Base-by-base conservation (phyloP, 192 early-diverging fungal species). In the Coemansia interrupta region DNA sequence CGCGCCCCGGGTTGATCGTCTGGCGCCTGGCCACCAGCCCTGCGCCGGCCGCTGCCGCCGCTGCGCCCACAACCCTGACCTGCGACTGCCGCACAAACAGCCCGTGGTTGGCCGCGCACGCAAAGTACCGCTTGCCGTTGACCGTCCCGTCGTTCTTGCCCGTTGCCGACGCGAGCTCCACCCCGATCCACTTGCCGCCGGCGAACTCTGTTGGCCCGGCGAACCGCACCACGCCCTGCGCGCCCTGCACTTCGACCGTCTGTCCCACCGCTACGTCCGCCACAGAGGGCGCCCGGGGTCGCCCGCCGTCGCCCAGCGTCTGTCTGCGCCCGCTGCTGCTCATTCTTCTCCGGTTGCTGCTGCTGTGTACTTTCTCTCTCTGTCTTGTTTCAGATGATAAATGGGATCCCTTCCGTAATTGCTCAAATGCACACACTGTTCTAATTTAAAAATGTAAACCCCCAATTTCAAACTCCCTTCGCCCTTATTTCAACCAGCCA, bases 111-210 rank as follows among this genome's bases (percentile, higher is more conserved):
- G 83, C 58, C 45, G 48, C 78, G 57, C 91, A 93, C 29, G 85
- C 82, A 83, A 93, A 93, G 71, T 93, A 93, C 0, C 83, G 75
- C 62, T 82, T 83, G 39, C 88, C 91, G 26, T 87, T 73, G 15
- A 93, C 88, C 0, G 82, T 83, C 10, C 91, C 91, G 56, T 84
- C 80, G 68, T 93, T 93, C 55, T 93, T 93, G 24, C 91, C 91
- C 19, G 54, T 47, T 0, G 84, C 73, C 15, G 78, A 61, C 65
- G 92, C 90, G 1, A 96, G 82, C 63, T 95, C 96, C 7, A 98
- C 75, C 28, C 96, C 96, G 38, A 94, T 82, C 94, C 94, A 98
- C 60, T 80, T 72, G 15, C 96, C 96, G 0, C 88, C 50, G 14
- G 87, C 84, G 70, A 98, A 98, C 5, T 78, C 73, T 0, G 96